Conservation (phyloP, 2,329 filamentous ascomycete genomes). For the Penicillium janthinellum region DNA sequence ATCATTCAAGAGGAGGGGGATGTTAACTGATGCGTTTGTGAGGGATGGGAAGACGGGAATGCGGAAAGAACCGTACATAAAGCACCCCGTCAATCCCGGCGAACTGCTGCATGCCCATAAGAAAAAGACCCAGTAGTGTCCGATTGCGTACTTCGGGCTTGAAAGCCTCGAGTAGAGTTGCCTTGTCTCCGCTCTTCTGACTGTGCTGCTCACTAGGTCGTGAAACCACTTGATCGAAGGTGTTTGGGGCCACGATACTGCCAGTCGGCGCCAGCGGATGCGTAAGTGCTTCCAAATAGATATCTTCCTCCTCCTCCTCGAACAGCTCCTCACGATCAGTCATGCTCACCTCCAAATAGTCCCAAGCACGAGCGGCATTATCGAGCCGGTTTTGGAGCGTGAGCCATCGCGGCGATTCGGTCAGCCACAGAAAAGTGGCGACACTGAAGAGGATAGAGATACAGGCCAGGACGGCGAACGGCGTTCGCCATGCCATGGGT, state of each 20-base stretch:
- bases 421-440: conserved; percentile 47
- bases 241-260: not conserved
- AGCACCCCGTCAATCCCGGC: conserved; percentile 65
- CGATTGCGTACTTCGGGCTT: conserved; percentile 48
- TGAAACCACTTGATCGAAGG: conserved; percentile 19
- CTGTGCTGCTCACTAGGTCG: no score
- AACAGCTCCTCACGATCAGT: conserved; percentile 53
- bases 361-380: conserved; percentile 50
- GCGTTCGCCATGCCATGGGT: conserved; percentile 58
- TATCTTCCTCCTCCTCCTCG: conserved; percentile 32
- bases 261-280: not conserved
- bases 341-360: conserved; percentile 47
- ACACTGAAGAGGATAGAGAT: conserved; percentile 46
- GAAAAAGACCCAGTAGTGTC: conserved; percentile 57
- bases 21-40: not conserved
- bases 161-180: conserved; percentile 34
- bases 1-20: not conserved
- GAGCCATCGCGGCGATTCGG: conserved; percentile 62
- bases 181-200: no score
- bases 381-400: conserved; percentile 49
- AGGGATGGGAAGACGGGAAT: not conserved
- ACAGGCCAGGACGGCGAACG: conserved; percentile 54
- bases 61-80: conserved; percentile 46
- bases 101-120: conserved; percentile 62
- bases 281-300: not conserved